These are phyloP conservation scores for Astraeus odoratus DNA, from an alignment of 768 basidiomycete genomes.

Conservation along the genomic window DNA sequence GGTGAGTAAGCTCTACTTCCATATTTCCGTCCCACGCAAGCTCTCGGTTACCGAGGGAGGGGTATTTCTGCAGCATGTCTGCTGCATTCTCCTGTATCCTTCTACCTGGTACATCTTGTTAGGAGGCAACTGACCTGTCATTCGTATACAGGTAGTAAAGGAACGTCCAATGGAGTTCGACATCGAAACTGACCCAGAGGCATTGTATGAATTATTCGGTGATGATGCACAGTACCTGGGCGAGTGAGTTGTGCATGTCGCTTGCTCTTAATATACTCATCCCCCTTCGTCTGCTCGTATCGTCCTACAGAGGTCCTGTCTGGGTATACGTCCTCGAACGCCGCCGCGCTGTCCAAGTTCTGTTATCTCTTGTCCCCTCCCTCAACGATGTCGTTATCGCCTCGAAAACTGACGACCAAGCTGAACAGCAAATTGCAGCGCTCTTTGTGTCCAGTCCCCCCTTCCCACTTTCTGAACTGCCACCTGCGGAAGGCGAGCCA, in stretches of 20 bases:
- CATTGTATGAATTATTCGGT: slow-evolving; percentile 73
- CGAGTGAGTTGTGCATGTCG: slow-evolving; percentile 54
- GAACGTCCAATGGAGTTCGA: slow-evolving; percentile 89
- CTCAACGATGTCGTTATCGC: slow-evolving; percentile 58
- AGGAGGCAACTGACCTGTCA: too few relatives aligned
- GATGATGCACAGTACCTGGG: slow-evolving; percentile 66
- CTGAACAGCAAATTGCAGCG: slow-evolving; percentile 71
- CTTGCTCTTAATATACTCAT: slow-evolving; percentile 6
- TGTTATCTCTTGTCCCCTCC: slow-evolving; percentile 67
- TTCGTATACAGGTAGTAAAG: slow-evolving; percentile 60
- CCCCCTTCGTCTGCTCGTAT: slow-evolving; percentile 1
- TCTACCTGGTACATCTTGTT: too few relatives aligned
- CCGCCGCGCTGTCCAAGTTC: slow-evolving; percentile 73
- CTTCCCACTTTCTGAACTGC: slow-evolving; percentile 63
- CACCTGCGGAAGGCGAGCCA: slow-evolving; percentile 30
- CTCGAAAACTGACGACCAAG: slow-evolving; percentile 56
- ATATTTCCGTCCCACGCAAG: slow-evolving; percentile 8
- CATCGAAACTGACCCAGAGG: slow-evolving; percentile 73
- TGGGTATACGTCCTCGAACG: slow-evolving; percentile 90
- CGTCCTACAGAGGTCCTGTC: slow-evolving; percentile 62
- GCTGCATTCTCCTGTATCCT: too few relatives aligned
- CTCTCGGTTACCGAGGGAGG: slow-evolving; percentile 9
- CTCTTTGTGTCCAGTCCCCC: slow-evolving; percentile 82
- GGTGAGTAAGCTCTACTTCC: slow-evolving; percentile 34
- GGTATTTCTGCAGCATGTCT: too few relatives aligned